Evolutionary conservation across 805 yeast genomes (phyloP).

Genomic region (Suhomyces kilbournensis): DNA sequence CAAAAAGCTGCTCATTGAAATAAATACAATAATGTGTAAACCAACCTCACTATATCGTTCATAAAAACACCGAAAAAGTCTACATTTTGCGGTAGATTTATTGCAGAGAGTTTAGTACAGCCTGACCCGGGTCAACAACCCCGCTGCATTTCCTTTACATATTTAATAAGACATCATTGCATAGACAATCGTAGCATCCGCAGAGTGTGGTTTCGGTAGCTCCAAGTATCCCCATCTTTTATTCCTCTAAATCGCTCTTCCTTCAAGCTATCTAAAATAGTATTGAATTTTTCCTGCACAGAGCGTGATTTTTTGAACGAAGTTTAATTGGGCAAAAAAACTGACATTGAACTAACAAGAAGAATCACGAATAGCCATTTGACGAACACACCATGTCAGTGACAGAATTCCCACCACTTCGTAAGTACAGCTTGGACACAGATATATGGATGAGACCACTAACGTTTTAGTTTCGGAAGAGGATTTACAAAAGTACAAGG

Average conservation of each 20-base stretch:
- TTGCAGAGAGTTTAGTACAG: background rate
- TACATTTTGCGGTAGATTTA: background rate
- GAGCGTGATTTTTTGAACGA: slow-evolving; percentile 6
- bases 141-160: background rate
- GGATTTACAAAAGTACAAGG: slow-evolving; percentile 75
- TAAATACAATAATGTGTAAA: background rate
- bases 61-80: background rate
- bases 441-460: slow-evolving; percentile 8
- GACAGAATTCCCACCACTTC: slow-evolving; percentile 43
- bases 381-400: slow-evolving; percentile 24
- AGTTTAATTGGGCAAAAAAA: slow-evolving; percentile 13
- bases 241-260: background rate
- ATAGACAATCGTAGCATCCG: background rate
- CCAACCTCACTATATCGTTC: background rate
- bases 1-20: slow-evolving; percentile 1
- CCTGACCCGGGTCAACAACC: background rate
- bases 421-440: slow-evolving; percentile 22
- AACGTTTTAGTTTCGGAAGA: slow-evolving; percentile 62
- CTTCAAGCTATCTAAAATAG: background rate
- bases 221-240: background rate
- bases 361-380: background rate
- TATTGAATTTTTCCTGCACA: slow-evolving; percentile 1
- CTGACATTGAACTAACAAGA: background rate
- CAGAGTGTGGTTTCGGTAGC: background rate
- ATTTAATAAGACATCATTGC: background rate